These are phyloP conservation scores for Aspergillus egyptiacus DNA, from an alignment of 495 filamentous ascomycete genomes.

Conservation along the genomic window DNA sequence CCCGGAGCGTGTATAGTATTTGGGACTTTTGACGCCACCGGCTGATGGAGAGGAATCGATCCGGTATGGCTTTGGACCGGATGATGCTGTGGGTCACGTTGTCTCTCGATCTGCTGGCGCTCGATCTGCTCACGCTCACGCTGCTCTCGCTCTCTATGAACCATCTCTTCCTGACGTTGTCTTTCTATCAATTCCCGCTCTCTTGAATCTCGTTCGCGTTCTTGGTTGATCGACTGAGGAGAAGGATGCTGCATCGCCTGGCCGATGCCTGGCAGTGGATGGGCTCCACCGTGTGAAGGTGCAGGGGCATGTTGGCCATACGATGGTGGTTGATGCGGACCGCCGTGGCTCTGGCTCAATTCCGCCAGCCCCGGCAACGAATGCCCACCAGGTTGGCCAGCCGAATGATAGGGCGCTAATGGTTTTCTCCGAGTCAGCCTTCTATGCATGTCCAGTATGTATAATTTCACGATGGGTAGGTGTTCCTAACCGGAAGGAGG, in stretches of 20 bases:
- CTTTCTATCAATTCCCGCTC: constrained; percentile 46
- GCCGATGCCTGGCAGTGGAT: constrained; percentile 48
- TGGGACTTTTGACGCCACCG: constrained; percentile 74
- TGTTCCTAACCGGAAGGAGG: constrained; percentile 43
- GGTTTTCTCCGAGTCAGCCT: constrained; percentile 26
- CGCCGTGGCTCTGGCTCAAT: constrained; percentile 45
- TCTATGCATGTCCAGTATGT: constrained; percentile 1
- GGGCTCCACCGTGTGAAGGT: constrained; percentile 38
- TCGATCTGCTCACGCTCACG: constrained; percentile 57
- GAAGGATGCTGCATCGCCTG: constrained; percentile 49
- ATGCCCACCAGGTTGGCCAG: constrained; percentile 43
- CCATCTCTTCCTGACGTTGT: constrained; percentile 54
- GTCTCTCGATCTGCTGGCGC: constrained; percentile 47
- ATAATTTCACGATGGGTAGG: not conserved
- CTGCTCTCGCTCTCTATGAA: constrained; percentile 57
- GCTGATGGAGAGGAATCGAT: constrained; percentile 83
- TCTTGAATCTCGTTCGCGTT: constrained; percentile 48
- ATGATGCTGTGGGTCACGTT: constrained; percentile 50
- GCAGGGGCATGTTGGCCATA: constrained; percentile 40
- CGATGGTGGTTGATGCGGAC: constrained; percentile 45
- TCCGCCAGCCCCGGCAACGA: constrained; percentile 48
- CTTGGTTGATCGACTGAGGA: constrained; percentile 45
- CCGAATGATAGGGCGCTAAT: constrained; percentile 39
- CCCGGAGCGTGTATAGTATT: constrained; percentile 82
- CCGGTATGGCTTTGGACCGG: constrained; percentile 79